These are phyloP conservation scores for Cystobasidiaceae sp. DNA, from an alignment of 1,284 basidiomycete species.

Conservation along the genomic window DNA sequence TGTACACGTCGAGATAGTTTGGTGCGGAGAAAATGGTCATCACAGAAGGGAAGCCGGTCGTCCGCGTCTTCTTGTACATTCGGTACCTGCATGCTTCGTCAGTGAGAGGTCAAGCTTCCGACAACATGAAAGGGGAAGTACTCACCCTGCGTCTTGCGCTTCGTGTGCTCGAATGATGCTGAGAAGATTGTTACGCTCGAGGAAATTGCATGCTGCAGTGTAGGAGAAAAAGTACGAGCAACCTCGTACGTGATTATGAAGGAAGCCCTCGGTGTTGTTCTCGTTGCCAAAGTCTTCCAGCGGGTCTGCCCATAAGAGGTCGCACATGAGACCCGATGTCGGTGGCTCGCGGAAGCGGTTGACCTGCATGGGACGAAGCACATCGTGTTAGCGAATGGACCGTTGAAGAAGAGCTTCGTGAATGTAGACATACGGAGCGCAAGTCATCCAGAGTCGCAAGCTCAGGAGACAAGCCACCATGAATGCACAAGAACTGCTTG, in stretches of 20 bases:
- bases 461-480: conserved; percentile 86
- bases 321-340: conserved; percentile 89
- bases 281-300: conserved; percentile 89
- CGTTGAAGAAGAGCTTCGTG: background rate
- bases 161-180: conserved; percentile 93
- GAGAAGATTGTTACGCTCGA: conserved; percentile 88
- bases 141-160: conserved; percentile 86
- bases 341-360: conserved; percentile 93
- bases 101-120: no score
- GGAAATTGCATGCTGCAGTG: conserved; percentile 84
- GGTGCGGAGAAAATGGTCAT: conserved; percentile 97
- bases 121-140: conserved; percentile 18
- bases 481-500: conserved; percentile 94
- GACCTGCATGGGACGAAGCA: conserved; percentile 53
- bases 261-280: conserved; percentile 75
- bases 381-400: background rate
- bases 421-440: conserved; percentile 57
- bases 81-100: no score
- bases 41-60: conserved; percentile 81
- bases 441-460: conserved; percentile 86
- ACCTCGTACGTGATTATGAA: conserved; percentile 91
- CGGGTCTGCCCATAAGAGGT: conserved; percentile 91
- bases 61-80: conserved; percentile 95
- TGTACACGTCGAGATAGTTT: conserved; percentile 93
- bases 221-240: conserved; percentile 97